These are phyloP conservation scores for Monosporozyma yasuniensis DNA, from an alignment of 805 yeast genomes.

Conservation along the genomic window DNA sequence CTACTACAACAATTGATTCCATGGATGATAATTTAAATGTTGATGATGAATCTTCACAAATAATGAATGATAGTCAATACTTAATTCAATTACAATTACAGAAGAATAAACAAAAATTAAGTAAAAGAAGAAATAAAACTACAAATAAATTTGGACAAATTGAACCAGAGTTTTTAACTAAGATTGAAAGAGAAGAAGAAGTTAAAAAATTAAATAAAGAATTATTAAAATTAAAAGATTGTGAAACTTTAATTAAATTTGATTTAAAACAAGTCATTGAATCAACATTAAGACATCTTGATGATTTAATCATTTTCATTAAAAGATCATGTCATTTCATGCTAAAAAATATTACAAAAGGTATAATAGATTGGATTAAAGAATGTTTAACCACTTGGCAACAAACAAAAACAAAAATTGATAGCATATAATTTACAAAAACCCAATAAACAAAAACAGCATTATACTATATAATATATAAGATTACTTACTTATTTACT, in stretches of 20 bases:
- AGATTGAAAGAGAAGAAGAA: conserved; percentile 32
- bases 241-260: conserved; percentile 29
- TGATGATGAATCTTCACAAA: neutral
- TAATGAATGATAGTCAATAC: conserved; percentile 1
- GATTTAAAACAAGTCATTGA: conserved; percentile 33
- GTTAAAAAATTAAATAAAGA: conserved; percentile 31
- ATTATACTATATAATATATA: too few relatives aligned
- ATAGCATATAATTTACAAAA: conserved; percentile 8
- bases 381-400: conserved; percentile 35
- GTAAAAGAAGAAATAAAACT: conserved; percentile 5
- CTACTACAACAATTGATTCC: neutral
- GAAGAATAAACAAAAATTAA: conserved; percentile 6
- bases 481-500: too few relatives aligned
- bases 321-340: conserved; percentile 25
- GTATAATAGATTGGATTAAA: conserved; percentile 30
- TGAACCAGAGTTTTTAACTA: conserved; percentile 28
- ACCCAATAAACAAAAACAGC: too few relatives aligned
- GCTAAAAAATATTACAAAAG: conserved; percentile 26
- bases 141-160: conserved; percentile 12
- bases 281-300: conserved; percentile 28
- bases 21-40: conserved; percentile 6
- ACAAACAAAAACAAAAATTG: conserved; percentile 25
- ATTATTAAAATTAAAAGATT: conserved; percentile 32
- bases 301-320: conserved; percentile 20
- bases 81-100: conserved; percentile 11